Evolutionary conservation across 1,284 basidiomycete genomes (phyloP).

Genomic region (Lentinus polychrous): DNA sequence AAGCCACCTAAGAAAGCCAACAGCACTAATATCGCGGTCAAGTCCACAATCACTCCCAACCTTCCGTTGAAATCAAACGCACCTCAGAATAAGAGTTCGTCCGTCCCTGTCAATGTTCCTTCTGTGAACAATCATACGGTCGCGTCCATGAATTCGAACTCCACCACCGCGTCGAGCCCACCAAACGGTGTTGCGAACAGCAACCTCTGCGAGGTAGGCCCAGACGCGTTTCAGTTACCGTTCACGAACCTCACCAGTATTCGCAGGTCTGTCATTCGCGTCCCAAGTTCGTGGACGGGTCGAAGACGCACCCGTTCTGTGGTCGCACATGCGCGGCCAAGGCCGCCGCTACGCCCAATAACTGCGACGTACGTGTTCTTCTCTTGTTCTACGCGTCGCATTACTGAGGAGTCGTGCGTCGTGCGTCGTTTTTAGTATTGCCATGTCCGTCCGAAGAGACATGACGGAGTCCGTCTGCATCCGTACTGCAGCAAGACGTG

Average conservation of each 20-base stretch:
- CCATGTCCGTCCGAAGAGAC: conserved; percentile 45
- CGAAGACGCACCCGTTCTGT: conserved; percentile 33
- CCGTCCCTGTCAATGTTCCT: neutral
- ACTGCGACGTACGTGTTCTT: conserved; percentile 5
- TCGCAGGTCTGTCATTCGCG: conserved; percentile 39
- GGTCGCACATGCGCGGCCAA: conserved; percentile 24
- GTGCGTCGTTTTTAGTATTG: too few species aligned
- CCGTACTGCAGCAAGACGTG: conserved; percentile 54
- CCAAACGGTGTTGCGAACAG: conserved; percentile 1
- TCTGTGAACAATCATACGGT: neutral
- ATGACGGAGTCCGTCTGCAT: conserved; percentile 44
- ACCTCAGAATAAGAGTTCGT: neutral
- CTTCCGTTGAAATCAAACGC: neutral
- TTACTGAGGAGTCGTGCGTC: neutral
- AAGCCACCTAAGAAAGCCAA: neutral
- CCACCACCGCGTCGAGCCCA: conserved; percentile 7
- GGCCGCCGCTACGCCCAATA: conserved; percentile 1
- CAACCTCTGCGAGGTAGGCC: conserved; percentile 14
- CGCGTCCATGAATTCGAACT: neutral
- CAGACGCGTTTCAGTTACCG: neutral
- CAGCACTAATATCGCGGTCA: neutral
- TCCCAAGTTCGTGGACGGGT: conserved; percentile 42
- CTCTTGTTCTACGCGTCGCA: neutral
- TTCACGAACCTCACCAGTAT: neutral
- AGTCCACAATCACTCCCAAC: neutral